Conservation (phyloP, 495 filamentous ascomycete species). For the Neurospora sp. region DNA sequence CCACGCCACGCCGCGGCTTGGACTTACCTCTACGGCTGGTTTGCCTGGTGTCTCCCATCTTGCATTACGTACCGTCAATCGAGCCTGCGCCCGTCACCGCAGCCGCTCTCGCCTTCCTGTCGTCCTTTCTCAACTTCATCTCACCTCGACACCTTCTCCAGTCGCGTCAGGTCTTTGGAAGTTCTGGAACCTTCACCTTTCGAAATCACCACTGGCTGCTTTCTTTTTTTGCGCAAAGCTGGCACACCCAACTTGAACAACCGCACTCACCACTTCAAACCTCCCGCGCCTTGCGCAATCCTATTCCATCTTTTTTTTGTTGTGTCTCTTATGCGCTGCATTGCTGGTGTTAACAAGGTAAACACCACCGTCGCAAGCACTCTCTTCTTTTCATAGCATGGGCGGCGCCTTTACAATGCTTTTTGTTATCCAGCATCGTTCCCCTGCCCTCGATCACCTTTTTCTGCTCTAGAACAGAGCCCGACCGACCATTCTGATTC, state of each 20-base stretch:
- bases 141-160: background rate
- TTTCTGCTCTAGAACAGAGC: background rate
- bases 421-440: background rate
- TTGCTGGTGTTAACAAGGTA: background rate
- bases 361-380: background rate
- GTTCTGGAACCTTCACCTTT: background rate
- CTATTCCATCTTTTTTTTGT: background rate
- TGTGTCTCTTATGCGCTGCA: background rate
- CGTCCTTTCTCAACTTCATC: background rate
- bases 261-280: background rate
- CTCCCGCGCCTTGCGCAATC: background rate
- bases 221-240: background rate
- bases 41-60: background rate
- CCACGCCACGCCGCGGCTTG: background rate
- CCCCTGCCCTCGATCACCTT: background rate
- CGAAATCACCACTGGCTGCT: background rate
- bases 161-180: background rate
- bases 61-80: background rate
- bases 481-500: background rate
- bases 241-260: background rate
- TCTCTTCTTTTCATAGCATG: background rate
- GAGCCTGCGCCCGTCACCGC: background rate
- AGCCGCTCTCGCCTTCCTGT: background rate
- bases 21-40: background rate
- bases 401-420: background rate